Conservation (phyloP, 1,284 basidiomycete genomes). For the Cystobasidium slooffiae region DNA sequence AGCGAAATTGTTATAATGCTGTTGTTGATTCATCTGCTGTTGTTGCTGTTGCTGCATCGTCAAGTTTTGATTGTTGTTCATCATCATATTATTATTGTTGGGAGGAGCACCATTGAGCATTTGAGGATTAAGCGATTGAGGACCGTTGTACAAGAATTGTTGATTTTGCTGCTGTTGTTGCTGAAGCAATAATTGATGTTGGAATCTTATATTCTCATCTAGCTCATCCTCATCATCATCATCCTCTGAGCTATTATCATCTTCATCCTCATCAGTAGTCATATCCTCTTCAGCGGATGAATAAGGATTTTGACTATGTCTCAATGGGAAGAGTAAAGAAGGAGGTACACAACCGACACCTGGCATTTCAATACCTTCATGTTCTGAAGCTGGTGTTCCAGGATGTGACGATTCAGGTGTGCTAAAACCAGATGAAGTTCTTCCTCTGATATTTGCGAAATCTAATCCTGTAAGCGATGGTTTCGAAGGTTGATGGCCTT, state of each 20-base stretch:
- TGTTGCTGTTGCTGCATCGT: conserved; percentile 5
- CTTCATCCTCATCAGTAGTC: conserved; percentile 38
- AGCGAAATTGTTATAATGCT: background rate
- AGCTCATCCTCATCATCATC: conserved; percentile 20
- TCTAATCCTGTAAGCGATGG: conserved; percentile 33
- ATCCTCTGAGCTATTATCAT: conserved; percentile 25
- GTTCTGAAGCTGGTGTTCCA: conserved; percentile 43
- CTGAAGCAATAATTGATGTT: conserved; percentile 19
- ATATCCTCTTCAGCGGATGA: conserved; percentile 33
- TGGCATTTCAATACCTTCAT: conserved; percentile 36
- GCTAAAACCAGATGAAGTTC: conserved; percentile 32
- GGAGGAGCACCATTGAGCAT: background rate
- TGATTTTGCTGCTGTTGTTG: conserved; percentile 19
- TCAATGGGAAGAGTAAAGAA: conserved; percentile 34
- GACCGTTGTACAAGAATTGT: conserved; percentile 16
- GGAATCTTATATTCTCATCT: conserved; percentile 29
- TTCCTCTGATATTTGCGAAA: conserved; percentile 37
- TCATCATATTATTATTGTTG: conserved; percentile 5
- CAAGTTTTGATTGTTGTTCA: conserved; percentile 1
- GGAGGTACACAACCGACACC: conserved; percentile 40
- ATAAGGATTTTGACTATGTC: conserved; percentile 24
- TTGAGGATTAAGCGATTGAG: conserved; percentile 5
- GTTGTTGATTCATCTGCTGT: background rate
- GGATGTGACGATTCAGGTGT: conserved; percentile 47
- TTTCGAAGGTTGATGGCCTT: conserved; percentile 26